Evolutionary conservation across 1,284 basidiomycete species (phyloP), one percentile per base, ranked within the genome.

Genomic region (Veloboletus limbatus): DNA sequence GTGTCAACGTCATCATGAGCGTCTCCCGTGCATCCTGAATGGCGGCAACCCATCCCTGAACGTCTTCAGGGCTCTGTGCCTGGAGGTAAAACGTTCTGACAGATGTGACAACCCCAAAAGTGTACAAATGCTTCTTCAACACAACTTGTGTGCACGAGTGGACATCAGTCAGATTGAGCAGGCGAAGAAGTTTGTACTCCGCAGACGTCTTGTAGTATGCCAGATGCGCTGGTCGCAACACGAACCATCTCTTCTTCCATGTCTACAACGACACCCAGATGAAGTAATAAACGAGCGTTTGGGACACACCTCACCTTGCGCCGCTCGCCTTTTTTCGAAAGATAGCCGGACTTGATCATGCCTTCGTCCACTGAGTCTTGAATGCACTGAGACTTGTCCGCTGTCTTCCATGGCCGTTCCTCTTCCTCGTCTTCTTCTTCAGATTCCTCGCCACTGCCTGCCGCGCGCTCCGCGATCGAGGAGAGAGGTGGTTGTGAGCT

Each of bases 241-340:
- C 97, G 58, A 98, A 99, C 96, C 96, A 99, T 28, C 96, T 81
- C 72, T 95, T 95, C 77, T 98, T 98, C 96, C 96, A 99, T 2
- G 87, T 92, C 92, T 97, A 61, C 40, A 36, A 31, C 38, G 43
- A 18, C 47, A 47, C 46, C 49, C 37, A 52, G 31, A 56, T 47
- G 6, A 48, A 43, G 49, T 37, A 39, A 47, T 38, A 39, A 43
- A 52, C 9, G 18, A 51, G 26, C 42, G 30, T 25, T 38, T 30
- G 21, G n/a, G 30, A 49, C 43, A 32, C 32, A 67, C 77, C n/a
- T 51, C 55, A 93, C 93, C 86, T 97, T 98, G 68, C 97, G 78
- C 52, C 93, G 81, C 69, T 98, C 93, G 55, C 96, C 95, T 74
- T 94, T 96, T 77, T 97, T 97, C 78, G 83, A 87, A 41, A 98